Evolutionary conservation across 2,329 filamentous ascomycete genomes (phyloP).

Genomic region (Mollisia scopiformis): DNA sequence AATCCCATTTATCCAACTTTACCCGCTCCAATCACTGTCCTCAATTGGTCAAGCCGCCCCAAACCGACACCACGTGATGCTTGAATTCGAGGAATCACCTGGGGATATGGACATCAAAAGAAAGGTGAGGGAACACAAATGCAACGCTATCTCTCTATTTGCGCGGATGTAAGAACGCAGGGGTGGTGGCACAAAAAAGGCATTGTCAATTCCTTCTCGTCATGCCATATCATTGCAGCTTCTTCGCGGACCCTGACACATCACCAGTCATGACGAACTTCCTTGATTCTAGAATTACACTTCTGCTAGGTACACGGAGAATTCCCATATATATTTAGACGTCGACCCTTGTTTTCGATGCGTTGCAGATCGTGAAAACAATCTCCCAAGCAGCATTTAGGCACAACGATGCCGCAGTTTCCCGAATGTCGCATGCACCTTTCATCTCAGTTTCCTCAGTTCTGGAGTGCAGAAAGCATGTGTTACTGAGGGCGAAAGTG

Average conservation of each 20-base stretch:
- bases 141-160: background rate
- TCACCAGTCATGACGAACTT: background rate
- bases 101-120: background rate
- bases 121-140: background rate
- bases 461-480: background rate
- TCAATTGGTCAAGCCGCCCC: background rate
- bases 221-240: background rate
- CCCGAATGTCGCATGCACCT: background rate
- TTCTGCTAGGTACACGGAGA: background rate
- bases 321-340: background rate
- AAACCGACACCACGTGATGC: background rate
- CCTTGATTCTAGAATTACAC: background rate
- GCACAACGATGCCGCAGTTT: background rate
- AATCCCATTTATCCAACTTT: slow-evolving; percentile 23
- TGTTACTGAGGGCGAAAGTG: background rate
- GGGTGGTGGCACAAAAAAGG: background rate
- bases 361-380: background rate
- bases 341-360: background rate
- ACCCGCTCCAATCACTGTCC: slow-evolving; percentile 29
- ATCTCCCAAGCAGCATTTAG: background rate
- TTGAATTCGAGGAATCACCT: background rate
- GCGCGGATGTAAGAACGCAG: background rate
- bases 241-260: background rate
- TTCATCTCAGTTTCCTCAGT: background rate
- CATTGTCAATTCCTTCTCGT: background rate